These are phyloP conservation scores for Bullera alba DNA, from an alignment of 768 basidiomycete species.

Conservation along the genomic window DNA sequence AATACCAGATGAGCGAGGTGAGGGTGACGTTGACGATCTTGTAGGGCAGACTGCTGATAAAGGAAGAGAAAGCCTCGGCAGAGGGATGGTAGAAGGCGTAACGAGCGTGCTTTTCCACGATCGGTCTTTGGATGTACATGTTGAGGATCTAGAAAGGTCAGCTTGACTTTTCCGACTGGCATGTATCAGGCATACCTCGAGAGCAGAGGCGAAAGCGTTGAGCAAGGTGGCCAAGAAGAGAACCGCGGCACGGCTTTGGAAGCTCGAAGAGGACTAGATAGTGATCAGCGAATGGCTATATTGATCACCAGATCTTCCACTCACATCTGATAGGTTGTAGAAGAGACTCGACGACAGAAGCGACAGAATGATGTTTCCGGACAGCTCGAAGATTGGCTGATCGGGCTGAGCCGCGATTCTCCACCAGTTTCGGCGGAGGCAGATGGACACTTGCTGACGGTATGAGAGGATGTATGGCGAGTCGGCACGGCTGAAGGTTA, in stretches of 20 bases:
- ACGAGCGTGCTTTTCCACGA: slow-evolving; percentile 53
- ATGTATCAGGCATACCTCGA: slow-evolving; percentile 23
- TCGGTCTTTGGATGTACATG: slow-evolving; percentile 47
- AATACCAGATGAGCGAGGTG: slow-evolving; percentile 49
- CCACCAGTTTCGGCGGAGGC: slow-evolving; percentile 51
- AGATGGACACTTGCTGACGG: slow-evolving; percentile 50
- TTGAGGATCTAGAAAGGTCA: slow-evolving; percentile 37
- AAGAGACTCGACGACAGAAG: slow-evolving; percentile 42
- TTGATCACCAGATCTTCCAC: no score
- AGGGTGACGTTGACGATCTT: slow-evolving; percentile 35
- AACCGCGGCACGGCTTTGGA: slow-evolving; percentile 32
- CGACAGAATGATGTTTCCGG: slow-evolving; percentile 40
- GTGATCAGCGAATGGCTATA: no score
- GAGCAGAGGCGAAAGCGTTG: slow-evolving; percentile 50
- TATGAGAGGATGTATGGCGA: slow-evolving; percentile 52
- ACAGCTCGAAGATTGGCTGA: slow-evolving; percentile 38
- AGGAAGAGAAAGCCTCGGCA: slow-evolving; percentile 43
- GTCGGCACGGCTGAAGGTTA: slow-evolving; percentile 25
- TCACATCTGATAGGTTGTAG: slow-evolving; percentile 40
- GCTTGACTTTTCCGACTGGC: no score
- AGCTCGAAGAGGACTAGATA: slow-evolving; percentile 31
- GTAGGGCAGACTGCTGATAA: slow-evolving; percentile 43
- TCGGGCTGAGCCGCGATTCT: slow-evolving; percentile 50
- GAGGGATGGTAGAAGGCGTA: slow-evolving; percentile 53
- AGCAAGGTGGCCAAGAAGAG: slow-evolving; percentile 55